Evolutionary conservation across 2,329 filamentous ascomycete genomes (phyloP).

Genomic region (Verticillium longisporum): DNA sequence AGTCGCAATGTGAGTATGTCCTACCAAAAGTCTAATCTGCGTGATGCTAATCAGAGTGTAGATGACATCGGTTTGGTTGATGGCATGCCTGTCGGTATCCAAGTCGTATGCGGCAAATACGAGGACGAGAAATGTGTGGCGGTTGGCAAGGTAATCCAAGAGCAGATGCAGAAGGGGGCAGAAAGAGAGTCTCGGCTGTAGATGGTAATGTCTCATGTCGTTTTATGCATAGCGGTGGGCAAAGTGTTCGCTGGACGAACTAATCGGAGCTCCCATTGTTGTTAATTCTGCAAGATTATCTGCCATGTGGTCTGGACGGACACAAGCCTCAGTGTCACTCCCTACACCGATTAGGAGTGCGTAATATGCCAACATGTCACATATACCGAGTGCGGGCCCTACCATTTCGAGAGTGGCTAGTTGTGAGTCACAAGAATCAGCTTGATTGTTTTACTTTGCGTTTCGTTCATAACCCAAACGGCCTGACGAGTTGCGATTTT

Average conservation of each 20-base stretch:
- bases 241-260: background rate
- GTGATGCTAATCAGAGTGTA: background rate
- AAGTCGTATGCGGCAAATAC: constrained; percentile 24
- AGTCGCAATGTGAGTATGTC: constrained; percentile 17
- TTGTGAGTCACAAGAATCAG: too few species aligned
- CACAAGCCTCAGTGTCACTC: too few species aligned
- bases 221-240: background rate
- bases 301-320: too few species aligned
- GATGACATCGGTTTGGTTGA: constrained; percentile 12
- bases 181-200: background rate
- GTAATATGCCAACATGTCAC: too few species aligned
- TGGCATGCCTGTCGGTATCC: constrained; percentile 30
- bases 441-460: too few species aligned
- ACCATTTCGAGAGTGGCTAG: too few species aligned
- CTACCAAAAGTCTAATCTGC: background rate
- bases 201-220: background rate
- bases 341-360: too few species aligned
- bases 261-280: too few species aligned
- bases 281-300: too few species aligned
- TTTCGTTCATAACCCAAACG: too few species aligned
- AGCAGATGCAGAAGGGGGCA: constrained; percentile 17
- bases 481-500: too few species aligned
- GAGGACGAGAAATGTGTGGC: constrained; percentile 24
- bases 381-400: too few species aligned
- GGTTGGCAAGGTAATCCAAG: constrained; percentile 23